Percentiles rank a stretch among this genome's conserved stretches.
These are phyloP conservation scores for Dioscorea zingiberensis DNA, from an alignment of 106 monocot genomes.

Conservation along the genomic window DNA sequence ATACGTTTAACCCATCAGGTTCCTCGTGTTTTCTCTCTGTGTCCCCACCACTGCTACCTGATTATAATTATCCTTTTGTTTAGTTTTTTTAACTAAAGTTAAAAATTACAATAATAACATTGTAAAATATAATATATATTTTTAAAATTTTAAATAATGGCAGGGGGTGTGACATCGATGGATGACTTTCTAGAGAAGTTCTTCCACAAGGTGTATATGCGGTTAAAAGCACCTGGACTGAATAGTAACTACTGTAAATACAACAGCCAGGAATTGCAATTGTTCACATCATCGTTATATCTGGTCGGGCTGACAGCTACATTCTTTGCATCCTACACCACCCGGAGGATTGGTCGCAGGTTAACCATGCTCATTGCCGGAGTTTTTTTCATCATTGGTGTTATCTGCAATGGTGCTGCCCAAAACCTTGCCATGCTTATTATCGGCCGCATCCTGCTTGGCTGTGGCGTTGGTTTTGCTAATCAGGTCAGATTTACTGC, in stretches of 20 bases:
- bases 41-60: too few relatives aligned
- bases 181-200: slow-evolving; percentile 59
- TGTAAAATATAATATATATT: too few relatives aligned
- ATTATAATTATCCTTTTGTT: too few relatives aligned
- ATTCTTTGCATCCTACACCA: slow-evolving; percentile 64
- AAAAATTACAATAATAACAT: background rate
- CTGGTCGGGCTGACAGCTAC: slow-evolving; percentile 51
- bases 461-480: slow-evolving; percentile 66
- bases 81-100: too few relatives aligned
- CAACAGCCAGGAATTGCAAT: slow-evolving; percentile 59
- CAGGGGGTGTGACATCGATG: slow-evolving; percentile 78
- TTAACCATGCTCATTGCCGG: slow-evolving; percentile 58
- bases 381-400: slow-evolving; percentile 50
- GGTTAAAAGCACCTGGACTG: slow-evolving; percentile 11
- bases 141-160: too few relatives aligned
- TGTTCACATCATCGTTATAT: slow-evolving; percentile 84
- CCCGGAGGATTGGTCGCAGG: slow-evolving; percentile 49
- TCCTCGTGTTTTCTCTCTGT: too few relatives aligned
- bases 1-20: background rate
- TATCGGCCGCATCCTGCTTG: slow-evolving; percentile 61
- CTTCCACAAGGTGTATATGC: slow-evolving; percentile 59
- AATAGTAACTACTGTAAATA: slow-evolving; percentile 76
- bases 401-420: slow-evolving; percentile 38
- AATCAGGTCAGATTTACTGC: slow-evolving; percentile 34
- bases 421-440: slow-evolving; percentile 64